Base-by-base conservation (phyloP, 2,329 filamentous ascomycete genomes). In the Trichoderma arundinaceum region DNA sequence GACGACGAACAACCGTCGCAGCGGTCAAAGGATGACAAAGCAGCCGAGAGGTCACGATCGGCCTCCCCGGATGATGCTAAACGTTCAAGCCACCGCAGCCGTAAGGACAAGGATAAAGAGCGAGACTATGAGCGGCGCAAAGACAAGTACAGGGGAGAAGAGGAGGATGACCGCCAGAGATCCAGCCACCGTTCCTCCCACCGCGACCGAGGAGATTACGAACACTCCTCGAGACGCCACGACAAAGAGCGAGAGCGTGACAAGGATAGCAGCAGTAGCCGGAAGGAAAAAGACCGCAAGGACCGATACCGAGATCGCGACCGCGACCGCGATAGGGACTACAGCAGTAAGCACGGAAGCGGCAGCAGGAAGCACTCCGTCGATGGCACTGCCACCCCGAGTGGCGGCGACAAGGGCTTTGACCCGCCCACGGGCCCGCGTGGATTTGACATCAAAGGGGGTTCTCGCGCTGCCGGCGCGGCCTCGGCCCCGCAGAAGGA, bases 61-160 rank as follows among this genome's bases (percentile, higher is more conserved):
- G 82, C 83, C 5, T 92, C 91, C 2, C 85, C 84, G 1, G 85
- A 87, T 12, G 82, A 84, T 9, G 82, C 83, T 43, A 86, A 83
- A 69, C 78, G 83, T 62, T 83, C 85, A 7, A 82, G 83, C 56
- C 86, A 88, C 71, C 86, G 87, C 68, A 88, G 87, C 70, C 88
- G 85, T 59, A 84, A 83, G 69, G 86, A 90, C 48, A 81, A 82
- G 65, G 81, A 80, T 65, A 78, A 78, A 64, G 79, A 82, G 38
- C 74, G 75, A 48, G 77, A 78, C 41, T 75, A 76, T 49, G 78
- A 79, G 22, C 77, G 72, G 71, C 79, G 77, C 71, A 79, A 75
- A 62, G 79, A 82, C 22, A 77, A 68, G 32, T 78, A 83, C 67
- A 77, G 81, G 44, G 79, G 80, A 44, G 80, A 82, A 22, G 79